phyloP scores from a whole-genome alignment of 345 rosid species.

The Camelina hispida region DNA sequence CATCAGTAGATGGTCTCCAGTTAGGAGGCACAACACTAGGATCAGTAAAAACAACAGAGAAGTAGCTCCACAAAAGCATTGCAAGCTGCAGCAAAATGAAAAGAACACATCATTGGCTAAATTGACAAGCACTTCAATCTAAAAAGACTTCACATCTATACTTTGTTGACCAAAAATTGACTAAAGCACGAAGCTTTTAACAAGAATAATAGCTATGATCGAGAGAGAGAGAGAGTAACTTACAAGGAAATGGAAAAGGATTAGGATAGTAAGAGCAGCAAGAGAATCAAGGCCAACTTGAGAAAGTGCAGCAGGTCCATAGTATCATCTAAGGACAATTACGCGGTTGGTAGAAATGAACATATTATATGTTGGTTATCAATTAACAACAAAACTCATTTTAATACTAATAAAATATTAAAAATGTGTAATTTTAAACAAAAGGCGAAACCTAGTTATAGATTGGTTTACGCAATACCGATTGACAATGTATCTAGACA shows the following conservation, averaged over 20 bases:
- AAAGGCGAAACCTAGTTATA: too few relatives aligned
- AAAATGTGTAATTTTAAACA: too few relatives aligned
- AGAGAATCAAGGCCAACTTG: slow-evolving; percentile 61
- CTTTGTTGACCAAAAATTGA: slow-evolving; percentile 3
- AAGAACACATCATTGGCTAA: slow-evolving; percentile 10
- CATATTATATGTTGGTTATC: too few relatives aligned
- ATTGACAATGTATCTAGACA: too few relatives aligned
- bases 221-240: slow-evolving; percentile 40
- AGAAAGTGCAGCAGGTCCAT: slow-evolving; percentile 61
- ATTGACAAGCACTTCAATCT: too few relatives aligned
- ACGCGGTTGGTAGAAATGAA: too few relatives aligned
- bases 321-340: too few relatives aligned
- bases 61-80: slow-evolving; percentile 97
- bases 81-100: slow-evolving; percentile 59
- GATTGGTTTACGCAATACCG: too few relatives aligned
- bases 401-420: too few relatives aligned
- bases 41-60: slow-evolving; percentile 92
- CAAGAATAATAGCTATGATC: not conserved
- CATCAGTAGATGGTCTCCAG: slow-evolving; percentile 86
- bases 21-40: slow-evolving; percentile 93
- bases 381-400: too few relatives aligned
- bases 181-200: slow-evolving; percentile 33
- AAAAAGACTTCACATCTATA: slow-evolving; percentile 17
- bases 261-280: slow-evolving; percentile 55
- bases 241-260: slow-evolving; percentile 85